Percentiles rank a stretch among this genome's conserved stretches.
Conservation (phyloP, 345 rosid genomes). For the Geranium brycei region DNA sequence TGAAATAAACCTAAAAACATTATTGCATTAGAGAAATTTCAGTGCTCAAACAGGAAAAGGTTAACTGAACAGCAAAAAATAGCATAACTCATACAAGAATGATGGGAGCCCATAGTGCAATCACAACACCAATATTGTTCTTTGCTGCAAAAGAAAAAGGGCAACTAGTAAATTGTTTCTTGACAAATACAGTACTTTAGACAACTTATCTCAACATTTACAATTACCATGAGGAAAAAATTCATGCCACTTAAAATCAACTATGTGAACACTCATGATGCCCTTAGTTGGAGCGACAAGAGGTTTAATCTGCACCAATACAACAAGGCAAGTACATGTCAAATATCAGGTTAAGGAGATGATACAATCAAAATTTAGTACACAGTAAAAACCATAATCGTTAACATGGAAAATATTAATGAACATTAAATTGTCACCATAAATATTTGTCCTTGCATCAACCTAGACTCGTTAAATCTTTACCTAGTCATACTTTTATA, state of each 20-base stretch:
- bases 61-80: not conserved
- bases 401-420: not conserved
- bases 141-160: constrained; percentile 42
- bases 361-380: not conserved
- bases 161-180: not conserved
- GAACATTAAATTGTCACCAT: not conserved
- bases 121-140: constrained; percentile 90
- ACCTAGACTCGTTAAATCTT: not conserved
- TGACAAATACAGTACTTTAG: constrained; percentile 1
- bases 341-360: not conserved
- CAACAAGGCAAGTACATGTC: not conserved
- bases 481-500: not conserved
- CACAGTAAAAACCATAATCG: not conserved
- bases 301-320: constrained; percentile 36
- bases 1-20: constrained; percentile 65
- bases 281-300: constrained; percentile 51
- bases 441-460: not conserved
- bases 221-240: constrained; percentile 51
- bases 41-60: not conserved
- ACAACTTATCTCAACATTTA: constrained; percentile 6
- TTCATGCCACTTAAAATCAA: constrained; percentile 42
- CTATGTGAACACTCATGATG: constrained; percentile 27
- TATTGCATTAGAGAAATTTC: constrained; percentile 5
- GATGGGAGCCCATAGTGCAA: constrained; percentile 97
- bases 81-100: constrained; percentile 53